Percentiles rank a stretch among this genome's conserved stretches.
These are phyloP conservation scores for Neurospora intermedia DNA, from an alignment of 495 filamentous ascomycete genomes.

Conservation along the genomic window DNA sequence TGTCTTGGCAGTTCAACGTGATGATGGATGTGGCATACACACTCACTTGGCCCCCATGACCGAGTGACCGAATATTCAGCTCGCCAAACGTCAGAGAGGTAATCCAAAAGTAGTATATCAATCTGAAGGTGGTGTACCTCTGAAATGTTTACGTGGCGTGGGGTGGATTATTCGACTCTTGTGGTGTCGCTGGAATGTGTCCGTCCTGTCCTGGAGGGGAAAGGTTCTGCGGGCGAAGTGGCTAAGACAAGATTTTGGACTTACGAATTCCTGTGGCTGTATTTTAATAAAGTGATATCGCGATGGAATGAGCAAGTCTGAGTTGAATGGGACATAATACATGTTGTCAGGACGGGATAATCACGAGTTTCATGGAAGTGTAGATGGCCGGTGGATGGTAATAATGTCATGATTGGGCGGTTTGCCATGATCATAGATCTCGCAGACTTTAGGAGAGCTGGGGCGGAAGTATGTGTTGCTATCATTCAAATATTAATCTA, in stretches of 20 bases:
- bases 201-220: background rate
- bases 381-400: background rate
- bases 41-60: background rate
- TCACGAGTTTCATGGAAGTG: background rate
- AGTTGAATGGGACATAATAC: background rate
- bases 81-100: background rate
- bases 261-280: background rate
- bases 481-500: background rate
- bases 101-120: background rate
- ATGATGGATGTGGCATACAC: background rate
- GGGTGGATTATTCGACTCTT: background rate
- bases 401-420: background rate
- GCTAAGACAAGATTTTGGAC: background rate
- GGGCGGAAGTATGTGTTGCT: background rate
- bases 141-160: background rate
- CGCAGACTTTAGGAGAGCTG: background rate
- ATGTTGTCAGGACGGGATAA: background rate
- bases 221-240: background rate
- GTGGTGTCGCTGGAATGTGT: background rate
- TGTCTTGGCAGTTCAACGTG: background rate
- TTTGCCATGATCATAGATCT: background rate
- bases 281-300: background rate
- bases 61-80: background rate
- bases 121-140: background rate
- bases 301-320: background rate